Conservation (phyloP, 2,329 filamentous ascomycete genomes). For the Colletotrichum horii region DNA sequence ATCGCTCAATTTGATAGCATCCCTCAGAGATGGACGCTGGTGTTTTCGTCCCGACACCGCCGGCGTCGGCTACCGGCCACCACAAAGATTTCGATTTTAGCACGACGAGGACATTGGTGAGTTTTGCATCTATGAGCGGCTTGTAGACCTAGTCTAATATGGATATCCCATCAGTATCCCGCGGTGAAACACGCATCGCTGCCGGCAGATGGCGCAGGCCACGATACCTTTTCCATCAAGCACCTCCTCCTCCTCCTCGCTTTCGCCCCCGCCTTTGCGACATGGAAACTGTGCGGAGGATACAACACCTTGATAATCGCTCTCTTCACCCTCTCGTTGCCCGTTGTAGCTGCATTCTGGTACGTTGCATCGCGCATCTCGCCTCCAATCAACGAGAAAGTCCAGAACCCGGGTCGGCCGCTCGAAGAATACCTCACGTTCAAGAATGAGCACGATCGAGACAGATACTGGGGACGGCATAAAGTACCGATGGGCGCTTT, state of each 20-base stretch:
- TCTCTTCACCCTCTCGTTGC: conserved; percentile 68
- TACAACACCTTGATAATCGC: conserved; percentile 82
- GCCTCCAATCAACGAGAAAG: conserved; percentile 85
- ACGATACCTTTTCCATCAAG: conserved; percentile 79
- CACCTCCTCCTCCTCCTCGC: conserved; percentile 70
- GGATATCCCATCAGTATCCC: conserved; percentile 62
- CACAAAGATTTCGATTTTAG: not conserved
- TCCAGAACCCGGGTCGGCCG: conserved; percentile 74
- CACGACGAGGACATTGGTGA: not conserved
- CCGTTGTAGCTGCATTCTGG: conserved; percentile 80
- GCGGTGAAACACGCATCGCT: conserved; percentile 87
- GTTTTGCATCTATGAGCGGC: too few species aligned
- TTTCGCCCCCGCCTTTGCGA: conserved; percentile 73
- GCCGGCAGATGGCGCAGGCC: conserved; percentile 78
- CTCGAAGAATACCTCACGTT: conserved; percentile 84
- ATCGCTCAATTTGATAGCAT: too few species aligned
- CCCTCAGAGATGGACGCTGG: not conserved
- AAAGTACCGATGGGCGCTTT: conserved; percentile 85
- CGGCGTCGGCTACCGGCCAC: not conserved
- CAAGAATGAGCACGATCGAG: conserved; percentile 54
- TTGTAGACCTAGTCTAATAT: too few species aligned
- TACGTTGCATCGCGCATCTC: conserved; percentile 73
- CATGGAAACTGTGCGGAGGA: conserved; percentile 79
- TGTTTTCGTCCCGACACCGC: not conserved
- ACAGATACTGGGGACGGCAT: conserved; percentile 70